Base-by-base conservation (phyloP, 495 filamentous ascomycete species). In the Chaetomium tenue region DNA sequence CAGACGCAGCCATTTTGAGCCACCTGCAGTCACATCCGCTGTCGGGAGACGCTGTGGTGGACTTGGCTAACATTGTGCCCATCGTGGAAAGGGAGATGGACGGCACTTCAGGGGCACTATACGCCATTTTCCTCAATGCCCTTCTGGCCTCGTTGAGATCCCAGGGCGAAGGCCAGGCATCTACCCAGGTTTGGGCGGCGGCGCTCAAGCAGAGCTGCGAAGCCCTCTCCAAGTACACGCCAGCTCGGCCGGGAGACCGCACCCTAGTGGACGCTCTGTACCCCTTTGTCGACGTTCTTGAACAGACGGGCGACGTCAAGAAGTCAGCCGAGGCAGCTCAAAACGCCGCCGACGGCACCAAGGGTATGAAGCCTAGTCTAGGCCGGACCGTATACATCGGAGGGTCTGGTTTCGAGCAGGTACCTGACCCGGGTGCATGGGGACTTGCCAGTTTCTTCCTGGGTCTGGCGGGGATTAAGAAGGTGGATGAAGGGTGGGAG, bases 61-160 rank as follows among this genome's bases (percentile, higher is more conserved):
- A 91, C 28, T 78, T 98, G 18, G 82, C 87, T 59, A 84, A 82
- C 65, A 90, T 98, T 60, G 88, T 89, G n/a, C 83, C 83, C 9
- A 84, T 92, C 5, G 86, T 98, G n/a, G 94, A 98, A 73, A 87
- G 77, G 47, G 86, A 80, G 48, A 98, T 98, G 94, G 94, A 97
- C 72, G 94, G 94, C 55, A 98, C 94, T 13, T 96, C 92, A 0
- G 94, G 94, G 3, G 94, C 95, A 6, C 81, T 98, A 30, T 97
- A 96, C 74, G 90, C 92, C 44, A 98, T 98, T 67, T 98, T 97
- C 82, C 82, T 98, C 58, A 97, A 97, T 74, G 86, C 93, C 0
- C 87, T 98, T 2, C 88, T 90, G 22, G 86, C 89, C 64, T 86
- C 88, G 1, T 79, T 98, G 16, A 86, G 88, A 39, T 78, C 79